These are phyloP conservation scores for Linum usitatissimum DNA, from an alignment of 345 rosid genomes.

Conservation along the genomic window DNA sequence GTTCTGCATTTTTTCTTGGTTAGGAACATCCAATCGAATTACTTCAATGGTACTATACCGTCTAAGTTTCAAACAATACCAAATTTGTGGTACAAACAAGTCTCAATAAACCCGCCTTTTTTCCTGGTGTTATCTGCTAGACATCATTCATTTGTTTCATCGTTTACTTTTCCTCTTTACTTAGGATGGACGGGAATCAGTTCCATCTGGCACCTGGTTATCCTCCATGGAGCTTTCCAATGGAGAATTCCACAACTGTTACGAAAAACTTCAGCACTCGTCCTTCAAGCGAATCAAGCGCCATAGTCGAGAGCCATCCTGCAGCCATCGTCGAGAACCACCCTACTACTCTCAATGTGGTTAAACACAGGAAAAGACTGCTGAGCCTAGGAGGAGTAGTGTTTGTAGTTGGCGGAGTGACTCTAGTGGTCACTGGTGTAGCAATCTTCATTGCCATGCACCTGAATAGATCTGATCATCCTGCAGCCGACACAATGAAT, in stretches of 20 bases:
- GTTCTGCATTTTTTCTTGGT: slow-evolving; percentile 15
- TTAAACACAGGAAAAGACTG: slow-evolving; percentile 25
- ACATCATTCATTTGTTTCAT: not conserved
- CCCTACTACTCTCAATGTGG: slow-evolving; percentile 28
- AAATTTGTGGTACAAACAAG: slow-evolving; percentile 48
- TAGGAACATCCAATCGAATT: slow-evolving; percentile 72
- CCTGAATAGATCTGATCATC: slow-evolving; percentile 28
- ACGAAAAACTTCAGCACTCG: slow-evolving; percentile 41
- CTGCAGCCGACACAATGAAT: slow-evolving; percentile 32
- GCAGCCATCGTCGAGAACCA: slow-evolving; percentile 24
- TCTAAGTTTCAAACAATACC: slow-evolving; percentile 67
- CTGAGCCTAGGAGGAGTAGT: slow-evolving; percentile 50
- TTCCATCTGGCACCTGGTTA: slow-evolving; percentile 44
- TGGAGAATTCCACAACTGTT: slow-evolving; percentile 26
- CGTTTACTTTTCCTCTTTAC: slow-evolving; percentile 12
- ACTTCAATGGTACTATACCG: slow-evolving; percentile 83
- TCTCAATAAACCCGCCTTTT: slow-evolving; percentile 1
- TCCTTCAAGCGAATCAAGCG: slow-evolving; percentile 63
- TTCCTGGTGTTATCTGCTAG: slow-evolving; percentile 3
- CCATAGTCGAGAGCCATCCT: slow-evolving; percentile 18
- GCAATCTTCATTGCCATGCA: slow-evolving; percentile 39
- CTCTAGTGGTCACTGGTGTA: slow-evolving; percentile 44
- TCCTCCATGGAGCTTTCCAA: slow-evolving; percentile 74
- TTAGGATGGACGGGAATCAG: slow-evolving; percentile 74
- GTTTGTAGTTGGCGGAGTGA: slow-evolving; percentile 46